Evolutionary conservation across 257 asterid species (phyloP), one percentile per base, ranked within the genome.

Genomic region (Datura wrightii): DNA sequence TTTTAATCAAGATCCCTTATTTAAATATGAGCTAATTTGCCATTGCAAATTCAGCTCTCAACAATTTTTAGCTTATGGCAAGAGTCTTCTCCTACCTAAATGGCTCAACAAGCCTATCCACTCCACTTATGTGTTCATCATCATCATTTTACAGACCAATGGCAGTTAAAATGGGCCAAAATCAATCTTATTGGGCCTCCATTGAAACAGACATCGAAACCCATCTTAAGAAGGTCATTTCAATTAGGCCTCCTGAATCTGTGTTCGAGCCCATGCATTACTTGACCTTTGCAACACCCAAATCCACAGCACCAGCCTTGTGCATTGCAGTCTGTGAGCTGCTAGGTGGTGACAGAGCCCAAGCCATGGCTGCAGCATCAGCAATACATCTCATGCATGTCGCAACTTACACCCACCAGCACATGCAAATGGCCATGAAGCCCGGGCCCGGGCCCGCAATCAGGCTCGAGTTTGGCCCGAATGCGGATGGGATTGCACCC

Each of bases 291-390:
- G 71, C 96, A 15, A 94, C 95, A 74, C 95, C 98, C 0, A 74
- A 84, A 65, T 89, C 94, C 83, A 86, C 88, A 41, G 95, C 98
- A 0, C 87, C 98, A 3, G 88, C 94, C 1, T 89, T 95, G 1
- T 93, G 98, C 85, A 87, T 92, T 55, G 98, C 98, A 0, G 97
- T 96, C 1, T 95, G 98, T 9, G 98, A 95, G 85, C 87, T 94
- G 34, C 85, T 92, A 2, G 93, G 97, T 41, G 93, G 98, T 1
- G 90, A 87, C 37, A 71, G 93, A 1, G 80, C 16, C 80, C 91
- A 55, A 31, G 96, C 97, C 65, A 65, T 92, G 90, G 92, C 90
- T 2, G 95, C 95, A 0, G 97, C 98, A 0, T n/a, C 93, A 0
- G 95, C 98, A 1, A 56, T 94, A 18, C 98, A 93, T 19, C 94